These are phyloP conservation scores for Hyaloscypha hepaticicola DNA, from an alignment of 495 filamentous ascomycete genomes.

Conservation along the genomic window DNA sequence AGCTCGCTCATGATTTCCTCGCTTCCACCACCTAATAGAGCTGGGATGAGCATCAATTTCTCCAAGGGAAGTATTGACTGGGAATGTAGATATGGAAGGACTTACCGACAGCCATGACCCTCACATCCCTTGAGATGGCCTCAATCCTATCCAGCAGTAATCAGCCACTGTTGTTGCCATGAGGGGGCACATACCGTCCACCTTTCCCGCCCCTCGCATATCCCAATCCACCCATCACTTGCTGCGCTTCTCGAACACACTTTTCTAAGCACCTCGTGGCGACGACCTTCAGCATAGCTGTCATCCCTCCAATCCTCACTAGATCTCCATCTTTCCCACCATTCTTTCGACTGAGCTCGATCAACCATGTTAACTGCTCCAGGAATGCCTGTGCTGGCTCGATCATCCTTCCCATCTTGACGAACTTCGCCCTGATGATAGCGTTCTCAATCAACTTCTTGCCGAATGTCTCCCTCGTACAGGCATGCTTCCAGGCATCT, in stretches of 20 bases:
- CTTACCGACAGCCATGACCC: constrained; percentile 40
- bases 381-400: constrained; percentile 50
- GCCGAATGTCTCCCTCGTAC: constrained; percentile 50
- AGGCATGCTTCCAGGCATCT: constrained; percentile 49
- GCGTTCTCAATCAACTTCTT: constrained; percentile 46
- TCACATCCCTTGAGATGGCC: constrained; percentile 39
- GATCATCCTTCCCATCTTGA: constrained; percentile 49
- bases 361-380: constrained; percentile 42
- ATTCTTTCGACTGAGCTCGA: constrained; percentile 37
- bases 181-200: constrained; percentile 25
- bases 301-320: constrained; percentile 49
- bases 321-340: constrained; percentile 37
- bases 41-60: not conserved
- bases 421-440: constrained; percentile 48
- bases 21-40: constrained; percentile 32
- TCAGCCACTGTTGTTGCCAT: not conserved
- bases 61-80: not conserved
- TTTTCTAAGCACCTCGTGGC: constrained; percentile 31
- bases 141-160: constrained; percentile 30
- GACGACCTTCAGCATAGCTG: constrained; percentile 33
- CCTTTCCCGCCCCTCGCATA: constrained; percentile 38
- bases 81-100: not conserved
- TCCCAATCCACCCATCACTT: constrained; percentile 34
- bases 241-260: constrained; percentile 33
- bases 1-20: constrained; percentile 41